A percentile compares a stretch with the other conserved stretches of the same genome.
These are phyloP conservation scores for Dactylorhiza incarnata DNA, from an alignment of 106 monocot genomes.

Conservation along the genomic window DNA sequence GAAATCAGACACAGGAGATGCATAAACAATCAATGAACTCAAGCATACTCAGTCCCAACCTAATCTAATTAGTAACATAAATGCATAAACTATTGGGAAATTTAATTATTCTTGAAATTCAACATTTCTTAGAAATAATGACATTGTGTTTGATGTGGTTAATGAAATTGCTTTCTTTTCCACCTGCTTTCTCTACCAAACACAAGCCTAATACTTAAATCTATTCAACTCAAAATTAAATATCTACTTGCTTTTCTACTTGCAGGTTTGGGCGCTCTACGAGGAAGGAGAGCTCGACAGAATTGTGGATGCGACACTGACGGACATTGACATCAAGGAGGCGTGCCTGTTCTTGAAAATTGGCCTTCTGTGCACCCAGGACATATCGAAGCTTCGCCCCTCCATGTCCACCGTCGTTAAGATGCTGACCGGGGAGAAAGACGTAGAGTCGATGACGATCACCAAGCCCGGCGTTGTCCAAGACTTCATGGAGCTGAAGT, in stretches of 20 bases:
- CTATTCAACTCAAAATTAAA: no score
- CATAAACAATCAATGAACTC: no score
- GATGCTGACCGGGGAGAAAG: conserved; percentile 37
- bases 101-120: no score
- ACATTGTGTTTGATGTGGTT: no score
- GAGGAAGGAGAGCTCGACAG: conserved; percentile 26
- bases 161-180: no score
- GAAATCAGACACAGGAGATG: no score
- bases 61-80: no score
- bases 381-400: conserved; percentile 43
- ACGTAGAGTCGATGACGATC: conserved; percentile 15
- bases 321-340: conserved; percentile 38
- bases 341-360: conserved; percentile 53
- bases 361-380: conserved; percentile 63
- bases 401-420: conserved; percentile 45
- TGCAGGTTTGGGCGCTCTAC: conserved; percentile 52
- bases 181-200: no score
- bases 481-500: conserved; percentile 61
- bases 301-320: conserved; percentile 38
- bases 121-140: no score
- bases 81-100: no score
- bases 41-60: no score
- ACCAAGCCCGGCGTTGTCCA: conserved; percentile 52
- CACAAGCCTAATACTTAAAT: no score
- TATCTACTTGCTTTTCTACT: not conserved